Conservation (phyloP, 257 asterid species). For the Nicotiana paniculata region DNA sequence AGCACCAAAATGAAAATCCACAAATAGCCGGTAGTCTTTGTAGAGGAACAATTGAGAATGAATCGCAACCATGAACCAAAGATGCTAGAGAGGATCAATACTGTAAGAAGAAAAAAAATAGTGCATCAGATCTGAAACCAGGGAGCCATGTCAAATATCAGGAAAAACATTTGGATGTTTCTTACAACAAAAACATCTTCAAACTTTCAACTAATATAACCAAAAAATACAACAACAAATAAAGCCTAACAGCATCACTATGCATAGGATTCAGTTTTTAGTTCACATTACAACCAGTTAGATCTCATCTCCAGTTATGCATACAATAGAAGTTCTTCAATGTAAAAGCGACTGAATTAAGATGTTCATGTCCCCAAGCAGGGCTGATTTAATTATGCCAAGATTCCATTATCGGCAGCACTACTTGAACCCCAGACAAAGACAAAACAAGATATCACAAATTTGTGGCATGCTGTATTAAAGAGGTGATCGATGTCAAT, state of each 20-base stretch:
- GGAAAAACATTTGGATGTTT: background rate
- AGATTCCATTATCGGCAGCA: background rate
- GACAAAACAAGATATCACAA: conserved; percentile 2
- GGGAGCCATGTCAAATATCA: background rate
- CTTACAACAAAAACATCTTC: background rate
- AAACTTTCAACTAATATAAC: background rate
- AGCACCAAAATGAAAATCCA: background rate
- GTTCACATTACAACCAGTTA: background rate
- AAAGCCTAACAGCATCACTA: background rate
- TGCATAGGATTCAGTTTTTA: background rate
- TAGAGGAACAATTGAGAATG: background rate
- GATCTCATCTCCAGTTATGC: background rate
- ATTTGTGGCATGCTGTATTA: background rate
- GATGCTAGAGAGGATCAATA: background rate
- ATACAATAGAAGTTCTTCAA: background rate
- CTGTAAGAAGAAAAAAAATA: too few relatives aligned
- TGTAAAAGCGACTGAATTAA: background rate
- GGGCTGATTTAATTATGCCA: background rate
- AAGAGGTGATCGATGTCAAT: background rate
- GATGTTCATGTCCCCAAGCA: background rate
- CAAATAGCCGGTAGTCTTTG: background rate
- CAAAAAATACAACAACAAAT: background rate
- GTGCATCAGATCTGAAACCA: background rate
- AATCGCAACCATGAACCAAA: background rate
- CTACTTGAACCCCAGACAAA: background rate